These are phyloP conservation scores for Amanita thiersii DNA, from an alignment of 768 basidiomycete genomes.

Conservation along the genomic window DNA sequence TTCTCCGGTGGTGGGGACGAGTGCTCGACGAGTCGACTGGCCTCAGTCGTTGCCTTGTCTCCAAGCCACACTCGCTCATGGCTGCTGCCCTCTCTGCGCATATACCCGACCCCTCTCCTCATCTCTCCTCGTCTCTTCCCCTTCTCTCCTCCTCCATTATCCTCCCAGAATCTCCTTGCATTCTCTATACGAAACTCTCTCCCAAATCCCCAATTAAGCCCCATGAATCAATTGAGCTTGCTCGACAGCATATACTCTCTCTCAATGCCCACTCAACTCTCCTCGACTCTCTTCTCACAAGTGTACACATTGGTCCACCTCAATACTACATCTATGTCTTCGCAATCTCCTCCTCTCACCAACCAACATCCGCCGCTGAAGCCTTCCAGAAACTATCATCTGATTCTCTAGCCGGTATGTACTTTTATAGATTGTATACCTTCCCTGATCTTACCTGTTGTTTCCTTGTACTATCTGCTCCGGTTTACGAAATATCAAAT, in stretches of 20 bases:
- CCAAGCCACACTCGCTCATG: not conserved
- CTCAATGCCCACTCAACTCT: constrained; percentile 29
- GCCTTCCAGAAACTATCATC: constrained; percentile 31
- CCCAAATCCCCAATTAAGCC: constrained; percentile 17
- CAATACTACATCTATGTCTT: constrained; percentile 49
- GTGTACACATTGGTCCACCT: constrained; percentile 36
- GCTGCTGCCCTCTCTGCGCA: constrained; percentile 11
- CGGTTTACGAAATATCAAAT: too few relatives aligned
- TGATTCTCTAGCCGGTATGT: constrained; percentile 47
- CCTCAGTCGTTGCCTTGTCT: not conserved
- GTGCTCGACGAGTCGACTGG: not conserved
- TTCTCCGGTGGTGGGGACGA: constrained; percentile 10
- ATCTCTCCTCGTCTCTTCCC: constrained; percentile 22
- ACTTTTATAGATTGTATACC: constrained; percentile 1
- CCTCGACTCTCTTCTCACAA: constrained; percentile 42
- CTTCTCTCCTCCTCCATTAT: constrained; percentile 37
- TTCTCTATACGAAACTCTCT: constrained; percentile 39
- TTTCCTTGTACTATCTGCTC: too few relatives aligned
- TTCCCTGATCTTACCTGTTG: too few relatives aligned
- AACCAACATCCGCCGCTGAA: constrained; percentile 20
- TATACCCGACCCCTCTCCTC: constrained; percentile 12
- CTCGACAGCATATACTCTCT: constrained; percentile 39
- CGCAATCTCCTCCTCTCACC: constrained; percentile 30
- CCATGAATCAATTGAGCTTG: constrained; percentile 44
- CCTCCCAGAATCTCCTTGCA: constrained; percentile 31